Evolutionary conservation across 148 eudicot genomes (phyloP), one percentile per base, ranked within the genome.

Genomic region (Polygonum aviculare): DNA sequence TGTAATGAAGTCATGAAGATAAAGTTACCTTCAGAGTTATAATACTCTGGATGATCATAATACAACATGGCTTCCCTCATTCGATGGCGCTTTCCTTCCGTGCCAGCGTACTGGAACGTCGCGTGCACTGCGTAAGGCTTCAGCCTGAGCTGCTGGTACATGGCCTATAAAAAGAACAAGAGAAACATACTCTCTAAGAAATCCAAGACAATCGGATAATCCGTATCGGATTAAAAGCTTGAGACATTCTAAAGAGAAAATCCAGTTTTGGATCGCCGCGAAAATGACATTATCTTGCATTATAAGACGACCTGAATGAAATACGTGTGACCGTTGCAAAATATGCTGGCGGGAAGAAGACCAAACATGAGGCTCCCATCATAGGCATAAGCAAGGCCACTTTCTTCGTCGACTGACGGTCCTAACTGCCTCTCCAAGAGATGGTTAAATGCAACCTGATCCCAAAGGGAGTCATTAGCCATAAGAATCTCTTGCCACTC

Each of bases 241-340:
- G 19, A 5, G n/a, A 52, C 59, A 52, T 15, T 52, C 7, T 52
- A 16, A 18, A 52, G 59, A 18, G 7, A 3, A 16, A 18, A 52
- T 1, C 5, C 59, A 26, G 31, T 26, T 26, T 26, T 26, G 31
- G 31, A 26, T 26, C 31, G 31, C 31, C 31, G 31, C 31, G 31
- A 26, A 26, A 26, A 26, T 26, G 31, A 26, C 31, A 26, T 26
- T 26, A 26, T 26, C 31, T 1, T 26, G 31, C 31, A 15, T 52
- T 16, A 8, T 15, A 52, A 52, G 59, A 16, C 5, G 81, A 89
- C 98, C 94, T 93, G 98, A 78, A 91, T 90, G 78, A 93, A 93
- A 83, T 86, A 93, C 35, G 98, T 90, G 80, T 93, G 98, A 36
- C 98, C 97, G 77, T 93, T 93, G 80, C 98, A 93, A 79, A 93